Conservation (phyloP, 164 flowering plant species). For the Warburgia ugandensis region DNA sequence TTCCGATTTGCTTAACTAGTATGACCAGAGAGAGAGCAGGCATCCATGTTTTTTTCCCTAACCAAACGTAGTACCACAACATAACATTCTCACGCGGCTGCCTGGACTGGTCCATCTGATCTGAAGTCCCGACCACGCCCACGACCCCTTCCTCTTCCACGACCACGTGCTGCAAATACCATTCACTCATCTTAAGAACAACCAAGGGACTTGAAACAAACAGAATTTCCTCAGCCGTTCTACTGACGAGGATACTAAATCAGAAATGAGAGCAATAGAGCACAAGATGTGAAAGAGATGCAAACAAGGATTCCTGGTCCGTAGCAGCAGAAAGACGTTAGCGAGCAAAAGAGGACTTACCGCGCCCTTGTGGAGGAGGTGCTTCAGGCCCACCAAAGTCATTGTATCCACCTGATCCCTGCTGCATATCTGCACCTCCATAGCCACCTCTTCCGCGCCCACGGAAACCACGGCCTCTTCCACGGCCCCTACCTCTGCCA, state of each 20-base stretch:
- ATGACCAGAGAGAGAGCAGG: constrained; percentile 14
- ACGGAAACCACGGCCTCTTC: constrained; percentile 34
- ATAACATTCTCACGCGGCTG: neutral
- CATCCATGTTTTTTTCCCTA: constrained; percentile 4
- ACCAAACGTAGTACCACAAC: neutral
- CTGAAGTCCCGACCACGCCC: constrained; percentile 28
- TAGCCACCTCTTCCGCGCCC: constrained; percentile 51
- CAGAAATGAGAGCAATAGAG: too few relatives aligned
- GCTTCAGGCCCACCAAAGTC: too few relatives aligned
- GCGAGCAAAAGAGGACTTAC: constrained; percentile 20
- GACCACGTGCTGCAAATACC: constrained; percentile 25
- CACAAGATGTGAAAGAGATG: too few relatives aligned
- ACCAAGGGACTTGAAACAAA: neutral
- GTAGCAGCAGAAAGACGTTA: too few relatives aligned
- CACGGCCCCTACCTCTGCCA: constrained; percentile 40
- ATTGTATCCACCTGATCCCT: constrained; percentile 31
- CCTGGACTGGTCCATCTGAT: constrained; percentile 29
- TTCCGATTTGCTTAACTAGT: too few relatives aligned
- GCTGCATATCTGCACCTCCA: constrained; percentile 33
- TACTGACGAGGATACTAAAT: too few relatives aligned
- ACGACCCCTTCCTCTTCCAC: constrained; percentile 33
- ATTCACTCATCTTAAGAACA: neutral
- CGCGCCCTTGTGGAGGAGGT: constrained; percentile 29
- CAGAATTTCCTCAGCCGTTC: too few relatives aligned
- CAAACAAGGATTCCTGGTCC: too few relatives aligned